phyloP scores from a whole-genome alignment of 768 basidiomycete species.

The Saitozyma sp. region DNA sequence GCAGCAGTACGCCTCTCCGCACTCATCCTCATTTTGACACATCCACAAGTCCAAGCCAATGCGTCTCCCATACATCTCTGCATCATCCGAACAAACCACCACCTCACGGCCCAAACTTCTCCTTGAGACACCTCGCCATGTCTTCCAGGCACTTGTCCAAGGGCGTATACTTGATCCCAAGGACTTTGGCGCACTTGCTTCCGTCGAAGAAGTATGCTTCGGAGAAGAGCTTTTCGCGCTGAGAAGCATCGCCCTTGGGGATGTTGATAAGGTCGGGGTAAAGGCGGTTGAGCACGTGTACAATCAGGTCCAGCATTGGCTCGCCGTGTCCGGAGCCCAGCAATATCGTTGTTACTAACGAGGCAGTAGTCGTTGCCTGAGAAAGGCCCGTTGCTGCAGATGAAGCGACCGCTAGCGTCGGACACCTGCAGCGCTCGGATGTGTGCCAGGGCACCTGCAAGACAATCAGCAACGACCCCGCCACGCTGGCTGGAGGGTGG shows the following conservation, averaged over 20 bases:
- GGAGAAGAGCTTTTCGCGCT: constrained; percentile 19
- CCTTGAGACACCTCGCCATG: constrained; percentile 40
- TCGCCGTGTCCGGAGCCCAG: too few species aligned
- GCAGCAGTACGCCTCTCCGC: too few species aligned
- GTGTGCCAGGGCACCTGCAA: constrained; percentile 60
- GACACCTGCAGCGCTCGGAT: constrained; percentile 59
- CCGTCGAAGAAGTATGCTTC: constrained; percentile 28
- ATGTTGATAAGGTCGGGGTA: constrained; percentile 40
- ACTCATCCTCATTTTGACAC: too few species aligned
- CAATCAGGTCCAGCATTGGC: too few species aligned
- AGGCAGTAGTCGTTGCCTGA: constrained; percentile 47
- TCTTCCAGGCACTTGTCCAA: constrained; percentile 29
- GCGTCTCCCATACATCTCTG: too few species aligned
- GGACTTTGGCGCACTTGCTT: constrained; percentile 29
- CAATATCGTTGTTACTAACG: too few species aligned
- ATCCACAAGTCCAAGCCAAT: too few species aligned
- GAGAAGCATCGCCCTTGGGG: constrained; percentile 31
- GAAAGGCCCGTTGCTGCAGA: constrained; percentile 54
- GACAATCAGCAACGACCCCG: neutral
- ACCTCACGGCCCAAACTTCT: constrained; percentile 17
- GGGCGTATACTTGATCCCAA: constrained; percentile 37
- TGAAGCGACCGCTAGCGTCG: constrained; percentile 62
- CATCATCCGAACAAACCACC: too few species aligned
- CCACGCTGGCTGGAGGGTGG: too few species aligned
- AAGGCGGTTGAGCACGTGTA: constrained; percentile 5